phyloP scores from a whole-genome alignment of 257 asterid species.

The Penstemon eatonii region DNA sequence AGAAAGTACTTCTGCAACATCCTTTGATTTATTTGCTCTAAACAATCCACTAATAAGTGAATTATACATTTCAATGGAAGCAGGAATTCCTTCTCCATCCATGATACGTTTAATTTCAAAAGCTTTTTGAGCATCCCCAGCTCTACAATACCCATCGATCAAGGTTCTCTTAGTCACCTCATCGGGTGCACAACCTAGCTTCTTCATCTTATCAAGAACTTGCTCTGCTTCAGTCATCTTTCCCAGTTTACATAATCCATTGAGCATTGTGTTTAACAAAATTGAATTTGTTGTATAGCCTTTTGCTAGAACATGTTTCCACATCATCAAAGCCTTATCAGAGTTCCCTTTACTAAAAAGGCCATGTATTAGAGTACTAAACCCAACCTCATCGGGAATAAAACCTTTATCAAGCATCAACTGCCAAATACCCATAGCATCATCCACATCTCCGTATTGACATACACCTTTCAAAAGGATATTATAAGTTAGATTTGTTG shows the following conservation, averaged over 20 bases:
- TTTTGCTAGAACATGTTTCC: conserved; percentile 72
- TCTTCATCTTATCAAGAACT: conserved; percentile 61
- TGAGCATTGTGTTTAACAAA: conserved; percentile 68
- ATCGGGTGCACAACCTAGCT: conserved; percentile 68
- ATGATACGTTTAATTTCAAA: conserved; percentile 48
- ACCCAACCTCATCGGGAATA: conserved; percentile 69
- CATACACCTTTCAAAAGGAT: conserved; percentile 78
- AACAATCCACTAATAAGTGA: conserved; percentile 74
- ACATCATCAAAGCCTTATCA: conserved; percentile 53
- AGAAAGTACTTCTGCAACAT: conserved; percentile 45
- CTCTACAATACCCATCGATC: conserved; percentile 69
- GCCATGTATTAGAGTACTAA: conserved; percentile 64
- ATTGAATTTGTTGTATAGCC: conserved; percentile 54
- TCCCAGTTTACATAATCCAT: conserved; percentile 76
- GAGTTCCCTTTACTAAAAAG: conserved; percentile 52
- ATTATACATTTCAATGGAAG: conserved; percentile 75
- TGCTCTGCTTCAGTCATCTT: conserved; percentile 70
- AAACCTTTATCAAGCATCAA: conserved; percentile 73
- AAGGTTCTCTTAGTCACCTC: conserved; percentile 65
- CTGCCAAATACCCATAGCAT: conserved; percentile 78
- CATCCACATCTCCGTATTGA: conserved; percentile 49
- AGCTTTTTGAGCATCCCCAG: conserved; percentile 61
- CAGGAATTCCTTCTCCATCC: conserved; percentile 54
- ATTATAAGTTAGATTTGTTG: conserved; percentile 69
- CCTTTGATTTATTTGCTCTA: conserved; percentile 47